Conservation (phyloP, 768 basidiomycete genomes). For the Tylopilus rubrobrunneus region DNA sequence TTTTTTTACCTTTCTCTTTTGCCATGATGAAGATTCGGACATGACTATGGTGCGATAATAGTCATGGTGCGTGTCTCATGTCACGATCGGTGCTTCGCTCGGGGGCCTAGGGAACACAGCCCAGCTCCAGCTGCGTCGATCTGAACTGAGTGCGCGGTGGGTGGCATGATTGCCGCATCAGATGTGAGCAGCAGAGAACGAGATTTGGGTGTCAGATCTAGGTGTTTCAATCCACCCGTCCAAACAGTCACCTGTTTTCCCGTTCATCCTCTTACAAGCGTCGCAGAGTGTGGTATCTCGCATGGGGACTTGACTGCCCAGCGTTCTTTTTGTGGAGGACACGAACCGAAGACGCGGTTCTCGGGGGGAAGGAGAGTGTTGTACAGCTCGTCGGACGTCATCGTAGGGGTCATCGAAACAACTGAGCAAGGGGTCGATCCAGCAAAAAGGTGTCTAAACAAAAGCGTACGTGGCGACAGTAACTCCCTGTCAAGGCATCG, state of each 20-base stretch:
- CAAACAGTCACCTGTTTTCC: no score
- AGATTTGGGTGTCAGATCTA: no score
- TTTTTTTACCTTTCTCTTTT: constrained; percentile 3
- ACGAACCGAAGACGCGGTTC: no score
- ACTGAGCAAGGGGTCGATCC: constrained; percentile 6
- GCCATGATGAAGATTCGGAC: neutral
- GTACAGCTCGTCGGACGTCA: neutral
- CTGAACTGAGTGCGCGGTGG: neutral
- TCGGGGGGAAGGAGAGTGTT: no score
- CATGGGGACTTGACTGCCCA: no score
- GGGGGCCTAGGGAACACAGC: neutral
- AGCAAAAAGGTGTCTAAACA: constrained; percentile 7
- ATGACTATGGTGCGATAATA: neutral
- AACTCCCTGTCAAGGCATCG: neutral
- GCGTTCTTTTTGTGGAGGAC: no score
- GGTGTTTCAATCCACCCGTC: no score
- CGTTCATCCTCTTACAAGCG: no score
- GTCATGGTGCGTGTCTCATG: neutral
- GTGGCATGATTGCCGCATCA: neutral
- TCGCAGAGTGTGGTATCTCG: no score
- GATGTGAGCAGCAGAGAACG: no score
- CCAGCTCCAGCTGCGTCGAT: neutral
- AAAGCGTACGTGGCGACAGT: constrained; percentile 1
- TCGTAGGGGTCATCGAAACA: constrained; percentile 1
- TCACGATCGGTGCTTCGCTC: neutral